Evolutionary conservation across 2,329 filamentous ascomycete species (phyloP).

Genomic region (Xylariaceae sp.): DNA sequence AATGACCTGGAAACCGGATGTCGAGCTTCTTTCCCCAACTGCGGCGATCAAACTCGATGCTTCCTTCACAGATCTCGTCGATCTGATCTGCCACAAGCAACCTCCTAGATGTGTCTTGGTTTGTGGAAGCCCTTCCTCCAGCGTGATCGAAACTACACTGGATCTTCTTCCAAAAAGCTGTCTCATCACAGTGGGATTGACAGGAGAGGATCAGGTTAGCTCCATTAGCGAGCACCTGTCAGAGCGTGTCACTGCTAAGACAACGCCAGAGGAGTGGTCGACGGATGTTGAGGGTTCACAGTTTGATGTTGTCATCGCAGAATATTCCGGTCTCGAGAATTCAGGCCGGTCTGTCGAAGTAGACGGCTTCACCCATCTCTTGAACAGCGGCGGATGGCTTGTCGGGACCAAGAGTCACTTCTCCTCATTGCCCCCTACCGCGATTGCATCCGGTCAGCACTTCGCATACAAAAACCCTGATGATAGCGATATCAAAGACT

Average conservation of each 20-base stretch:
- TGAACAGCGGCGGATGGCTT: constrained; percentile 17
- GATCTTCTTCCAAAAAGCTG: constrained; percentile 4
- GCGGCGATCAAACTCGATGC: not conserved
- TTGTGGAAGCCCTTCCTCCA: constrained; percentile 4
- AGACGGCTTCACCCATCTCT: constrained; percentile 3
- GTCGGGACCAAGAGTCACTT: constrained; percentile 11
- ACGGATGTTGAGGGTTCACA: constrained; percentile 1
- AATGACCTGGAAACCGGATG: constrained; percentile 15
- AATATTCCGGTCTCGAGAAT: constrained; percentile 5
- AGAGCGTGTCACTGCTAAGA: constrained; percentile 7
- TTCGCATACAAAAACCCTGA: constrained; percentile 10
- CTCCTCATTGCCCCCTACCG: constrained; percentile 5
- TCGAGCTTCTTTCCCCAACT: not conserved
- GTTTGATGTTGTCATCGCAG: constrained; percentile 11
- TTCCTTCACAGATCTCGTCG: constrained; percentile 4
- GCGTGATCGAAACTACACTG: not conserved
- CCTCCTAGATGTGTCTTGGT: constrained; percentile 9
- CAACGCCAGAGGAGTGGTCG: constrained; percentile 7
- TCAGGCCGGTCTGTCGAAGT: not conserved
- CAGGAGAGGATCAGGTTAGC: constrained; percentile 1
- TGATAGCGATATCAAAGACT: not conserved
- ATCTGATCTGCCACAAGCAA: constrained; percentile 14
- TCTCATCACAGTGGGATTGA: constrained; percentile 9
- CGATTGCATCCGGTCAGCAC: constrained; percentile 8
- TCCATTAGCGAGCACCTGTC: constrained; percentile 5